These are phyloP conservation scores for Dendrobium chrysotoxum DNA, from an alignment of 106 monocot genomes.

Conservation along the genomic window DNA sequence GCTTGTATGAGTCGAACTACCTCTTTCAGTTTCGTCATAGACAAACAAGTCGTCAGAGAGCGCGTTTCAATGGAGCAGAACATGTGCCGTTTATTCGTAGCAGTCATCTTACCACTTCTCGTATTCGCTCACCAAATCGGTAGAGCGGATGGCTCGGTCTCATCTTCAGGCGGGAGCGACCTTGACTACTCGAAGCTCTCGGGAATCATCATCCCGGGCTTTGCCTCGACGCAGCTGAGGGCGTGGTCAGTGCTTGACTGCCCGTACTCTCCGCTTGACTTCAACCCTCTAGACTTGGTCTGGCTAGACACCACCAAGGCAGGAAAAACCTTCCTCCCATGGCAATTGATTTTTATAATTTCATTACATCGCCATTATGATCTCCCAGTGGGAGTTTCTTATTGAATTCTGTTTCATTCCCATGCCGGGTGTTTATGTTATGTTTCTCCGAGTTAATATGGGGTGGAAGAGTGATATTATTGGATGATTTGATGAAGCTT, in stretches of 20 bases:
- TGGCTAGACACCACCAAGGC: constrained; percentile 96
- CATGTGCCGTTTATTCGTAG: neutral
- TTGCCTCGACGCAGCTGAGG: constrained; percentile 94
- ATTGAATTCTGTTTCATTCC: neutral
- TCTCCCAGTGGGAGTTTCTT: neutral
- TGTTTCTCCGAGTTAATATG: neutral
- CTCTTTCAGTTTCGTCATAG: neutral
- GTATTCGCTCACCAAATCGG: neutral
- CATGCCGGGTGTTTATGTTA: neutral
- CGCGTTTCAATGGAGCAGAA: neutral
- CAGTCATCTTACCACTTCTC: neutral
- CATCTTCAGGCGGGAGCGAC: neutral
- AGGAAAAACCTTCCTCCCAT: neutral
- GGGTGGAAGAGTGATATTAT: neutral
- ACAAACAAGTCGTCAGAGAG: neutral
- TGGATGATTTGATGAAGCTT: neutral
- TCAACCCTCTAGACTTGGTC: constrained; percentile 92
- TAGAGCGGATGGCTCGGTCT: neutral
- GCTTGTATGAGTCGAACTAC: neutral
- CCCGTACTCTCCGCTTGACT: constrained; percentile 93
- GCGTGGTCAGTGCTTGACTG: constrained; percentile 99
- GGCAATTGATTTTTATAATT: neutral
- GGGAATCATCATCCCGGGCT: constrained; percentile 96
- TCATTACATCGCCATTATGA: neutral
- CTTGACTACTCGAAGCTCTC: constrained; percentile 66